Evolutionary conservation across 2,329 filamentous ascomycete genomes (phyloP).

Genomic region (Aureobasidium sp.): DNA sequence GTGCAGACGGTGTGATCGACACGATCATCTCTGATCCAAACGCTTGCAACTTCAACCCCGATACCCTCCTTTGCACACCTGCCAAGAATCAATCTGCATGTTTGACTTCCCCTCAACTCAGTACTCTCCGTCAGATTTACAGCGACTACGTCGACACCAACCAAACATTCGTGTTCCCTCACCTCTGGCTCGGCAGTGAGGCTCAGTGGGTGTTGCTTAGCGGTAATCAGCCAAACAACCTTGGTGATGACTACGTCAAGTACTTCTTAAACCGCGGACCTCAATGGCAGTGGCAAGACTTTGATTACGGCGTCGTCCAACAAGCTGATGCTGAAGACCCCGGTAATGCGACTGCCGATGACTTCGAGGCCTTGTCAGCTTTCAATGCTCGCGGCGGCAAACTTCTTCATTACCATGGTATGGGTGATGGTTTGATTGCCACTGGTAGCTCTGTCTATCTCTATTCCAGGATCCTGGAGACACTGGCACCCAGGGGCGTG

Average conservation of each 20-base stretch:
- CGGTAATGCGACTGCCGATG: conserved; percentile 43
- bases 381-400: conserved; percentile 40
- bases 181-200: conserved; percentile 34
- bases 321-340: conserved; percentile 38
- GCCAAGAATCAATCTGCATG: conserved; percentile 27
- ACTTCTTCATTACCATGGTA: conserved; percentile 37
- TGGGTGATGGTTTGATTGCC: conserved; percentile 42
- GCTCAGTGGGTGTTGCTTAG: conserved; percentile 32
- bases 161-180: conserved; percentile 36
- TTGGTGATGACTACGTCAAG: conserved; percentile 35
- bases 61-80: conserved; percentile 33
- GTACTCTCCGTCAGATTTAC: conserved; percentile 37
- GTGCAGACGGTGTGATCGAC: conserved; percentile 43
- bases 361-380: conserved; percentile 38
- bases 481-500: conserved; percentile 29
- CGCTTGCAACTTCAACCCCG: conserved; percentile 40
- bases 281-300: conserved; percentile 33
- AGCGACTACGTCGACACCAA: conserved; percentile 36
- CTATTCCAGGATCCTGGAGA: conserved; percentile 39
- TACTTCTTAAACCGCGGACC: conserved; percentile 36
- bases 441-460: conserved; percentile 46
- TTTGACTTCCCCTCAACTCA: conserved; percentile 39
- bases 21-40: conserved; percentile 44
- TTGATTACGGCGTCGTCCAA: conserved; percentile 33
- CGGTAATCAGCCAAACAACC: conserved; percentile 29